Percentiles rank a stretch among this genome's conserved stretches.
These are phyloP conservation scores for Dissophora ornata DNA, from an alignment of 192 early-diverging fungal species.

Conservation along the genomic window DNA sequence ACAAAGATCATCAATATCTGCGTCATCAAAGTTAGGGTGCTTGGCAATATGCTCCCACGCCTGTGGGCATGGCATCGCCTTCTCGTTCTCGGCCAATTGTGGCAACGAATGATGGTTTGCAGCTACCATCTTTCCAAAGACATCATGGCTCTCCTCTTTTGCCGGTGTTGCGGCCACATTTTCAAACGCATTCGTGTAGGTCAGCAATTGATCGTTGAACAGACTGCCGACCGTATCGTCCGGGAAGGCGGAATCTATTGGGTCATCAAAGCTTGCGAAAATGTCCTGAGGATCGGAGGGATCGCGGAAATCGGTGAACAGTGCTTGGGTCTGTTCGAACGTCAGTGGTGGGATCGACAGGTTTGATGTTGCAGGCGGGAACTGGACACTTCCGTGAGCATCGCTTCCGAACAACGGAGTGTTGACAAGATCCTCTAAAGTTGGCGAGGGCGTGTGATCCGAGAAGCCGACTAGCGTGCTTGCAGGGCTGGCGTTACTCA, in stretches of 20 bases:
- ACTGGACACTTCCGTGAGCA: not conserved
- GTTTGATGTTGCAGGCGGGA: not conserved
- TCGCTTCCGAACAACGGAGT: conserved; percentile 24
- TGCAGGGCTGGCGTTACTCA: conserved; percentile 16
- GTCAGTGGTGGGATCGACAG: conserved; percentile 25
- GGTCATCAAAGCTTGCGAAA: conserved; percentile 32
- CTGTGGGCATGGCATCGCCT: conserved; percentile 57
- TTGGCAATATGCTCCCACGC: conserved; percentile 68
- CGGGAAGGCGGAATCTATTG: conserved; percentile 7
- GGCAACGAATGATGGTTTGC: not conserved
- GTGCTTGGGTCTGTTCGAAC: conserved; percentile 38
- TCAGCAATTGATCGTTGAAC: conserved; percentile 40
- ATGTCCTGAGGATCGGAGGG: conserved; percentile 32
- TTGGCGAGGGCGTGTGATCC: conserved; percentile 28
- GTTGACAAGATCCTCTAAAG: conserved; percentile 34
- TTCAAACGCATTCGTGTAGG: conserved; percentile 25
- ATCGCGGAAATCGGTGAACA: conserved; percentile 52
- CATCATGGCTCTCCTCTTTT: not conserved
- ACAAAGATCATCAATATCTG: conserved; percentile 66
- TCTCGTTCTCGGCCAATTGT: conserved; percentile 31
- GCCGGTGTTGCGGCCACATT: conserved; percentile 19
- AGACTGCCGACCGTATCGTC: conserved; percentile 15
- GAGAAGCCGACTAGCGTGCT: conserved; percentile 22
- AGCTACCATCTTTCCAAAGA: conserved; percentile 1
- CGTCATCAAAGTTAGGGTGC: conserved; percentile 69